phyloP scores from a whole-genome alignment of 352 stramenopile species.

The Phytophthora ramorum region DNA sequence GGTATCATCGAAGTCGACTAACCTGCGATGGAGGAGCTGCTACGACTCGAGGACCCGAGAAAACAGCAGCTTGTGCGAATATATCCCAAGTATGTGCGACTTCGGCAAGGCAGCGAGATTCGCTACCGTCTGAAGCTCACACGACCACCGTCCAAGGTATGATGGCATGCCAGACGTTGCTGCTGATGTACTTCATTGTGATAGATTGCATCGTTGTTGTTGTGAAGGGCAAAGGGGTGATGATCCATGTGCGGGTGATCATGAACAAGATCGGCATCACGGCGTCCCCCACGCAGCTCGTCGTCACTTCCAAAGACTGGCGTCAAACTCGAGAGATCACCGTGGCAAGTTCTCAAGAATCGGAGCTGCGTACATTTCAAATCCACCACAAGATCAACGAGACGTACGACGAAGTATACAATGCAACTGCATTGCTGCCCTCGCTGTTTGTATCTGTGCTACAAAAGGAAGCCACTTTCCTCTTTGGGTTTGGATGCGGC shows the following conservation, averaged over 20 bases:
- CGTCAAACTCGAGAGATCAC: slow-evolving; percentile 53
- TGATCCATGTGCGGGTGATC: slow-evolving; percentile 67
- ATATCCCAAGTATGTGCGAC: slow-evolving; percentile 63
- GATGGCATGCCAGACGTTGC: background rate
- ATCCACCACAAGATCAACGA: slow-evolving; percentile 80
- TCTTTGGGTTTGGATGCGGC: slow-evolving; percentile 74
- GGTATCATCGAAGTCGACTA: slow-evolving; percentile 3
- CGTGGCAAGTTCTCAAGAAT: slow-evolving; percentile 49
- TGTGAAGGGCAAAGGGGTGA: slow-evolving; percentile 56
- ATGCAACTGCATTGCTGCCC: slow-evolving; percentile 49
- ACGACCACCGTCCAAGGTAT: slow-evolving; percentile 57
- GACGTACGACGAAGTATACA: slow-evolving; percentile 59
- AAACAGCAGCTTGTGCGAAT: slow-evolving; percentile 60
- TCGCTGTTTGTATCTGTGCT: slow-evolving; percentile 77
- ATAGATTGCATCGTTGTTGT: background rate
- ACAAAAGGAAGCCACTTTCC: slow-evolving; percentile 74
- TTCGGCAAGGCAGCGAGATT: slow-evolving; percentile 72
- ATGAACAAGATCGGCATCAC: slow-evolving; percentile 72
- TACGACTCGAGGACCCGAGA: slow-evolving; percentile 29
- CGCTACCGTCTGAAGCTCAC: slow-evolving; percentile 65
- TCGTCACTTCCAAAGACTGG: slow-evolving; percentile 66
- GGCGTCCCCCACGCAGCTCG: slow-evolving; percentile 48
- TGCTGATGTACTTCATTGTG: background rate
- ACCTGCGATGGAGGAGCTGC: slow-evolving; percentile 21
- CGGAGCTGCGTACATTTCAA: slow-evolving; percentile 67